A percentile compares a stretch with the other conserved stretches of the same genome.
Evolutionary conservation across 208 protist genomes (phyloP).

Genomic region (Leishmania turanica): DNA sequence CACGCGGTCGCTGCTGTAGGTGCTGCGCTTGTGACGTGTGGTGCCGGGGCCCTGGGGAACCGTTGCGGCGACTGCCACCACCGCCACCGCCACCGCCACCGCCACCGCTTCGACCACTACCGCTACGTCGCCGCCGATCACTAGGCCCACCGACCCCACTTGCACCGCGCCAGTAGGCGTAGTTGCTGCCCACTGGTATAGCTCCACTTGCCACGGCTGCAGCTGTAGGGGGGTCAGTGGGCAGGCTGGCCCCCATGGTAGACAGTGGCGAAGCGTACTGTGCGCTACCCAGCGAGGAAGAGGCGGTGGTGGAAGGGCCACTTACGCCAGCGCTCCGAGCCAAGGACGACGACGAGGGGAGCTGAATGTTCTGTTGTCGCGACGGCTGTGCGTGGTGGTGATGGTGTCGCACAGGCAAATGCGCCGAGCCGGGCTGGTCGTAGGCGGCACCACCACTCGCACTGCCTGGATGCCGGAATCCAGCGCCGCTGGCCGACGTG

Average conservation of each 20-base stretch:
- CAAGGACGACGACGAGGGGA: not conserved
- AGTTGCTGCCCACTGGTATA: not conserved
- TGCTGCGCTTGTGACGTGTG: not conserved
- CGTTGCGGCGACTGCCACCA: not conserved
- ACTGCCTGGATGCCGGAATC: not conserved
- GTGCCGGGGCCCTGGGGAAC: not conserved
- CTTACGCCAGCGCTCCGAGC: not conserved
- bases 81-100: too few species aligned
- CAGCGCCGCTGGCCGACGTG: not conserved
- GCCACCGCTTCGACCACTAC: constrained; percentile 5
- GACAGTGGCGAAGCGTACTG: not conserved
- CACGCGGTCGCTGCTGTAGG: not conserved
- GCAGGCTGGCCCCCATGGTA: not conserved
- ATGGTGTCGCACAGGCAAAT: not conserved
- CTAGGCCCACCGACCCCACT: not conserved
- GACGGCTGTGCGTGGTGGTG: not conserved
- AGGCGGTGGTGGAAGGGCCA: not conserved
- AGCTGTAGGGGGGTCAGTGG: not conserved
- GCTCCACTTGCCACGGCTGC: not conserved
- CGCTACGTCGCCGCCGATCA: constrained; percentile 8
- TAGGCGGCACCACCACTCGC: not conserved
- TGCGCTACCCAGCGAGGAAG: not conserved
- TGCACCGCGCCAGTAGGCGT: constrained; percentile 10
- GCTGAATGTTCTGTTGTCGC: not conserved
- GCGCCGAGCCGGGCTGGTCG: not conserved